These are phyloP conservation scores for Penicillium waksmanii DNA, from an alignment of 495 filamentous ascomycete genomes.

Conservation along the genomic window DNA sequence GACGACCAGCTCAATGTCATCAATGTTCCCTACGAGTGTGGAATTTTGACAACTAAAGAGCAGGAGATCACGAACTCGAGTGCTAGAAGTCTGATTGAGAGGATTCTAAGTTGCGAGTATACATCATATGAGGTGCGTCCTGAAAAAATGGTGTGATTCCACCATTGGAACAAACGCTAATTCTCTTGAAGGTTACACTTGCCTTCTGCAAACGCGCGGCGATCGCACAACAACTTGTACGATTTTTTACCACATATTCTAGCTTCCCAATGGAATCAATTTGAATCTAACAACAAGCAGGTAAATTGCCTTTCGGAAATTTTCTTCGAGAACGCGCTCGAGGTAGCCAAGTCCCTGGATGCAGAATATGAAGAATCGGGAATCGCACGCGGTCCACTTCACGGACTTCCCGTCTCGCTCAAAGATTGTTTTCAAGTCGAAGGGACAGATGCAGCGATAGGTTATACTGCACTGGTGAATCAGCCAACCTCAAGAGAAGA, in stretches of 20 bases:
- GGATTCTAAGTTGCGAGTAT: neutral
- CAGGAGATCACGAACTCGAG: constrained; percentile 1
- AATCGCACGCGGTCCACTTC: constrained; percentile 20
- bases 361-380: neutral
- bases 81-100: neutral
- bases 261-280: too few species aligned
- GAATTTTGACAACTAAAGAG: constrained; percentile 2
- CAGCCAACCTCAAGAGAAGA: constrained; percentile 33
- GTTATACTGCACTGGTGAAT: constrained; percentile 46
- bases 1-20: constrained; percentile 13
- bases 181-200: neutral
- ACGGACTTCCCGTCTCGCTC: constrained; percentile 58
- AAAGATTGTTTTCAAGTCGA: constrained; percentile 62
- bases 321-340: constrained; percentile 5
- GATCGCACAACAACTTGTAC: constrained; percentile 9
- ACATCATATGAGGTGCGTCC: constrained; percentile 1
- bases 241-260: neutral
- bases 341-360: neutral
- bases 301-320: constrained; percentile 10
- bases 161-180: neutral
- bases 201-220: constrained; percentile 8
- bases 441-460: constrained; percentile 51
- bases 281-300: neutral
- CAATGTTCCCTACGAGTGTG: neutral
- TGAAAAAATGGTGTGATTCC: neutral